These are phyloP conservation scores for Coemansia aciculifera DNA, from an alignment of 192 early-diverging fungal genomes.

Conservation along the genomic window DNA sequence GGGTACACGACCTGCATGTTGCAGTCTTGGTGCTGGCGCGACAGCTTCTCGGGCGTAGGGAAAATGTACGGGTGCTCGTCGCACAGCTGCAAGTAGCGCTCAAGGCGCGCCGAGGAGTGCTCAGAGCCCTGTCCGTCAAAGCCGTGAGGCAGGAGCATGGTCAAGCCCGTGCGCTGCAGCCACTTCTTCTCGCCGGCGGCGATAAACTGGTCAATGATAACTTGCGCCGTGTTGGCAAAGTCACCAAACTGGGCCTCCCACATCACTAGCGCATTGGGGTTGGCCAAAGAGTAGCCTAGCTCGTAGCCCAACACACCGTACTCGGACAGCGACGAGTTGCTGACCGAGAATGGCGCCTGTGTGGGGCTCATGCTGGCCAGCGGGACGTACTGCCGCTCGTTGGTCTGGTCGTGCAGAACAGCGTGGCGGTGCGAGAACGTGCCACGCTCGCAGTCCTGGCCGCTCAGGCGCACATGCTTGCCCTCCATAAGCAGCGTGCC, in stretches of 20 bases:
- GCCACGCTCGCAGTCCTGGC: constrained; percentile 98
- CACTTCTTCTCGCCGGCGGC: constrained; percentile 96
- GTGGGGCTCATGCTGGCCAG: constrained; percentile 86
- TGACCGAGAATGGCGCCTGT: constrained; percentile 85
- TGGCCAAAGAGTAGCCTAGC: constrained; percentile 93
- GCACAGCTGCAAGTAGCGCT: constrained; percentile 94
- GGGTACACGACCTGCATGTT: constrained; percentile 98
- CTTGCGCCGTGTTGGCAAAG: constrained; percentile 96
- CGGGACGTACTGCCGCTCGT: constrained; percentile 77
- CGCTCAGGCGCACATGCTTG: constrained; percentile 89
- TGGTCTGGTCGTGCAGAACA: constrained; percentile 93
- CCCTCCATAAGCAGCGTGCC: constrained; percentile 89
- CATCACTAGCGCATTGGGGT: constrained; percentile 89
- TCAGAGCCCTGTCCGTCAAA: constrained; percentile 99
- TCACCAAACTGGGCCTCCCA: constrained; percentile 99
- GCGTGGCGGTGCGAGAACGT: constrained; percentile 99
- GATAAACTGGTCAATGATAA: constrained; percentile 98
- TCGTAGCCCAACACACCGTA: constrained; percentile 96
- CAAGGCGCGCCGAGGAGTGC: constrained; percentile 93
- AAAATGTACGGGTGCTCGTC: constrained; percentile 91
- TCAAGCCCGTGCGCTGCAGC: constrained; percentile 94
- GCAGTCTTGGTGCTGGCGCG: constrained; percentile 96
- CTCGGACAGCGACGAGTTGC: constrained; percentile 96
- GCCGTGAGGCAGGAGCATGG: constrained; percentile 93
- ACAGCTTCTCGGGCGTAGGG: constrained; percentile 73